These are phyloP conservation scores for Penicillium sp. DNA, from an alignment of 2,329 filamentous ascomycete genomes.

Conservation along the genomic window DNA sequence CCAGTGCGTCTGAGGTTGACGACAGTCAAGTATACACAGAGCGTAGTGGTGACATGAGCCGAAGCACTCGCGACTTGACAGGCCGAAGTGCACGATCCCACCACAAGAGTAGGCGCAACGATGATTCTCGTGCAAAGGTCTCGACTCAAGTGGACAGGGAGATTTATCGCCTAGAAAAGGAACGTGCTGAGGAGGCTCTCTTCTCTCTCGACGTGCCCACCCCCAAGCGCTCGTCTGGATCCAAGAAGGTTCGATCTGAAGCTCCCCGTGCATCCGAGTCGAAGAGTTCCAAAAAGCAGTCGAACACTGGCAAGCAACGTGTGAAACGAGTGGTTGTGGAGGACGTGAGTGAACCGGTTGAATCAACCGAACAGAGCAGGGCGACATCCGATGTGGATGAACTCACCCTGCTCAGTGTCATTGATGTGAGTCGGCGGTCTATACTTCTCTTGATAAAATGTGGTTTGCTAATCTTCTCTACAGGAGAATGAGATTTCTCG, in stretches of 20 bases:
- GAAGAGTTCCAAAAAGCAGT: constrained; percentile 34
- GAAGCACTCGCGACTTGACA: constrained; percentile 34
- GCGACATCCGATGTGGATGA: constrained; percentile 39
- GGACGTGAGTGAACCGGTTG: constrained; percentile 37
- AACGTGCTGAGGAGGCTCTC: constrained; percentile 43
- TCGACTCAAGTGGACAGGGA: constrained; percentile 43
- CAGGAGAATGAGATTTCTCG: constrained; percentile 56
- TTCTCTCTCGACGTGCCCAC: constrained; percentile 42
- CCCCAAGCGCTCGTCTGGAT: constrained; percentile 24
- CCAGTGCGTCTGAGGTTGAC: constrained; percentile 31
- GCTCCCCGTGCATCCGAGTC: constrained; percentile 22
- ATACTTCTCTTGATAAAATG: neutral
- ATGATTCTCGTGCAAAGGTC: constrained; percentile 35
- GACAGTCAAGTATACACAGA: constrained; percentile 39
- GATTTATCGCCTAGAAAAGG: constrained; percentile 40
- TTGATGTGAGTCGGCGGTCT: constrained; percentile 46
- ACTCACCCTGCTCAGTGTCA: constrained; percentile 59
- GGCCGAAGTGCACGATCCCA: constrained; percentile 34
- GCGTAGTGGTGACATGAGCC: constrained; percentile 32
- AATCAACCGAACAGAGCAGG: constrained; percentile 34
- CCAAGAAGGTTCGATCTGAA: constrained; percentile 27
- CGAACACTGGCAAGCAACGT: constrained; percentile 45
- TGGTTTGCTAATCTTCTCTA: constrained; percentile 7
- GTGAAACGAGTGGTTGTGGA: constrained; percentile 44
- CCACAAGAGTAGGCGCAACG: constrained; percentile 28